phyloP scores from a whole-genome alignment of 345 rosid species.

The Capsella bursapastoris region DNA sequence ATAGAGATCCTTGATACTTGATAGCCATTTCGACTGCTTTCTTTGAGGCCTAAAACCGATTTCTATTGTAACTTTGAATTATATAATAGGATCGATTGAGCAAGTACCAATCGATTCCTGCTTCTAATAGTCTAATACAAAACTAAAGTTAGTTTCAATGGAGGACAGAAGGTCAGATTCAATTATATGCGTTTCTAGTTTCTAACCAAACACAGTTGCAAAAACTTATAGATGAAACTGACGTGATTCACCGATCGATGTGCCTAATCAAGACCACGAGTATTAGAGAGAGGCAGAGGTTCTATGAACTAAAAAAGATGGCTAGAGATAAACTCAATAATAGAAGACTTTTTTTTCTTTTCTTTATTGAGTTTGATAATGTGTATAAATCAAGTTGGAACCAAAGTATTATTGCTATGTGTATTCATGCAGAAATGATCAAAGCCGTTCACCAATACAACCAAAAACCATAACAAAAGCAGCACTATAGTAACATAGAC shows the following conservation, averaged over 20 bases:
- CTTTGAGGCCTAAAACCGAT: too few relatives aligned
- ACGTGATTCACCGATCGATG: too few relatives aligned
- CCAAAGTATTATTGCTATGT: conserved; percentile 29
- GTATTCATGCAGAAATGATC: conserved; percentile 6
- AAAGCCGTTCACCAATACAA: conserved; percentile 22
- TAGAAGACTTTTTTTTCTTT: background rate
- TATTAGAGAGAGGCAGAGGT: too few relatives aligned
- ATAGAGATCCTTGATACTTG: too few relatives aligned
- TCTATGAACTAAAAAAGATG: background rate
- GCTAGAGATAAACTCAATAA: background rate
- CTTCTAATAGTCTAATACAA: background rate
- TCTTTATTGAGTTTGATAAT: conserved; percentile 11
- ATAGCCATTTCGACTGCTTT: too few relatives aligned
- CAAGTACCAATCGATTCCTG: background rate
- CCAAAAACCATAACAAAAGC: conserved; percentile 29
- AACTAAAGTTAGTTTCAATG: background rate
- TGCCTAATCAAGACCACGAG: too few relatives aligned
- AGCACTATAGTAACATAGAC: background rate
- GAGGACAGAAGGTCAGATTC: background rate
- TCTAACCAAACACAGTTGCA: too few relatives aligned
- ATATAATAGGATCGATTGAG: background rate
- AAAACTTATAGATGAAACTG: too few relatives aligned
- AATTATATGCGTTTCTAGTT: too few relatives aligned
- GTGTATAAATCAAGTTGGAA: conserved; percentile 31
- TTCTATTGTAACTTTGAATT: too few relatives aligned